Percentiles rank a stretch among this genome's conserved stretches.
phyloP scores from a whole-genome alignment of 352 stramenopile genomes.

The Thraustotheca clavata region DNA sequence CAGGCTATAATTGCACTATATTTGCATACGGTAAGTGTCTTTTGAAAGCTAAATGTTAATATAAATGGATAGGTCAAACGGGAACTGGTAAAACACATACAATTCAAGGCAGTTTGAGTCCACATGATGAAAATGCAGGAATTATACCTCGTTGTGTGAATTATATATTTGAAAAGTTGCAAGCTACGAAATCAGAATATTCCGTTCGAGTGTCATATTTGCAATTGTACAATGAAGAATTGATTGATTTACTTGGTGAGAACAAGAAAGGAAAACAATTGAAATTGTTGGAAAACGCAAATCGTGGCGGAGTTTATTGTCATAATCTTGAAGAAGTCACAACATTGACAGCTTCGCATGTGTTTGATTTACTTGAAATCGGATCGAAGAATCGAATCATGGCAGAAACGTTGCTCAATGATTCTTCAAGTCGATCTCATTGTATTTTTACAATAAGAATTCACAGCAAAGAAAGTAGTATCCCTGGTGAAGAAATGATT shows the following conservation, averaged over 20 bases:
- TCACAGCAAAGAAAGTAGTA: slow-evolving; percentile 90
- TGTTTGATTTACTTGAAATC: slow-evolving; percentile 82
- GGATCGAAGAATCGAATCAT: slow-evolving; percentile 90
- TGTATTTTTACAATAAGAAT: slow-evolving; percentile 98
- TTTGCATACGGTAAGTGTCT: slow-evolving; percentile 98
- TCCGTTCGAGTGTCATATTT: slow-evolving; percentile 95
- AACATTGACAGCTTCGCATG: slow-evolving; percentile 62
- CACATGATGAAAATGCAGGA: slow-evolving; percentile 79
- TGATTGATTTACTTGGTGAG: slow-evolving; percentile 87
- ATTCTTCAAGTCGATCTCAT: slow-evolving; percentile 95
- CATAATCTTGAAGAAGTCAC: slow-evolving; percentile 87
- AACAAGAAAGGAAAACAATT: slow-evolving; percentile 60
- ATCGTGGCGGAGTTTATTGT: slow-evolving; percentile 80
- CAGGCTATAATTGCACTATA: slow-evolving; percentile 94
- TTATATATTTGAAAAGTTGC: slow-evolving; percentile 93
- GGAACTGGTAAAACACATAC: slow-evolving; percentile 98
- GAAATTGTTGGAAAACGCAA: slow-evolving; percentile 81
- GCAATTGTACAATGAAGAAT: slow-evolving; percentile 99
- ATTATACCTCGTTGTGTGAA: slow-evolving; percentile 92
- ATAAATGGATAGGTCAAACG: no score
- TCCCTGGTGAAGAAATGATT: slow-evolving; percentile 83
- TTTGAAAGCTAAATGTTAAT: no score
- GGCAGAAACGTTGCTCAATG: slow-evolving; percentile 92
- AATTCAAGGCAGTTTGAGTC: slow-evolving; percentile 92
- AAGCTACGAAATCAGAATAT: slow-evolving; percentile 85